Conservation (phyloP, 148 eudicot genomes). For the Vaccinium macrocarpon region DNA sequence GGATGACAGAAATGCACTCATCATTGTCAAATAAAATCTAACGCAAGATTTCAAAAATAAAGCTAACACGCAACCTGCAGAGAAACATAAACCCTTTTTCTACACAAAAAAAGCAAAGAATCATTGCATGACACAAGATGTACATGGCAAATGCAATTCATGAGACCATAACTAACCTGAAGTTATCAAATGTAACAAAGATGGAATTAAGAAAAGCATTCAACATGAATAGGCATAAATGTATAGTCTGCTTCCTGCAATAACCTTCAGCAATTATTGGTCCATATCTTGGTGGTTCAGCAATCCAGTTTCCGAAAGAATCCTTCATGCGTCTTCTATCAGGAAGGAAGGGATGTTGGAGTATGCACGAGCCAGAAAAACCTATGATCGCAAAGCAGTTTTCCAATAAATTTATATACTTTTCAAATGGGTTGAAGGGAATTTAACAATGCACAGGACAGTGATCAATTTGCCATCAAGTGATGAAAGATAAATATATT, state of each 20-base stretch:
- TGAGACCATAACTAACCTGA: neutral
- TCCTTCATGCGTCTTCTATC: constrained; percentile 98
- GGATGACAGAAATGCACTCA: neutral
- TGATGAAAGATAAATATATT: neutral
- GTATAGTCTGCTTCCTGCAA: neutral
- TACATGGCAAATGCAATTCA: neutral
- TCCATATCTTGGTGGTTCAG: constrained; percentile 64
- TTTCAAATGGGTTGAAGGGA: neutral
- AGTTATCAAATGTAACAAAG: neutral
- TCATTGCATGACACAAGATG: neutral
- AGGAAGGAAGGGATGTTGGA: constrained; percentile 67
- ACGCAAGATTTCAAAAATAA: neutral
- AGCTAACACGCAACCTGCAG: neutral
- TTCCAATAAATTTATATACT: neutral
- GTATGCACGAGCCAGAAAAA: constrained; percentile 83
- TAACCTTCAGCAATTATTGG: constrained; percentile 81
- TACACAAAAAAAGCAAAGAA: neutral
- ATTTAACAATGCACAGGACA: neutral
- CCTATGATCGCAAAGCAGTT: constrained; percentile 33
- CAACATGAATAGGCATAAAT: neutral
- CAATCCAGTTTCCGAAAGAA: constrained; percentile 72
- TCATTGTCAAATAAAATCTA: neutral
- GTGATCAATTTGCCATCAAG: neutral
- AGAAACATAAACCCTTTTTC: neutral
- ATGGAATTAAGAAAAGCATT: neutral